Conservation (phyloP, 306 rosid genomes). For the Fragaria vesca region DNA sequence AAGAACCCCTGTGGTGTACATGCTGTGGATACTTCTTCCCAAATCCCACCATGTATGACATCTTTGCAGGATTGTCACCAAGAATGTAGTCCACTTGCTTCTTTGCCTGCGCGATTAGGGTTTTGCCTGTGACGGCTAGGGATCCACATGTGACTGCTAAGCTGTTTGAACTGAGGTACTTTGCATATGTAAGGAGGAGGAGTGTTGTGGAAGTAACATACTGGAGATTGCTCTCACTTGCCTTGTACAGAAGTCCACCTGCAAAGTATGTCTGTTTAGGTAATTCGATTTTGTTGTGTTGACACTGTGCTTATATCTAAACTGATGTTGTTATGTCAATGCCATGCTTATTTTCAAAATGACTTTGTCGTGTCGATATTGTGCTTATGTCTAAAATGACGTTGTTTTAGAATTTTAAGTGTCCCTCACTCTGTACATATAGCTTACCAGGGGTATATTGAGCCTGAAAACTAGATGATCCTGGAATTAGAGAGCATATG, state of each 20-base stretch:
- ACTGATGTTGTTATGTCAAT: background rate
- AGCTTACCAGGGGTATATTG: constrained; percentile 74
- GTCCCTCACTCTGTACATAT: background rate
- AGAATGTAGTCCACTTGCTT: constrained; percentile 81
- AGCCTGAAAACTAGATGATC: constrained; percentile 60
- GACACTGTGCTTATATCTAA: background rate
- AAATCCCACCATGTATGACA: constrained; percentile 85
- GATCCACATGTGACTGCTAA: constrained; percentile 45
- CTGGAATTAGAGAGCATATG: constrained; percentile 71
- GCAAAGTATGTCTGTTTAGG: constrained; percentile 3
- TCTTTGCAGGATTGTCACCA: constrained; percentile 66
- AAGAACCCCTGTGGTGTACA: constrained; percentile 80
- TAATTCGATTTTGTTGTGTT: background rate
- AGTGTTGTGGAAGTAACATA: constrained; percentile 68
- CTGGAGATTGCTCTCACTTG: constrained; percentile 80
- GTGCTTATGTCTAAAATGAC: background rate
- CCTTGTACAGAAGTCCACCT: constrained; percentile 77
- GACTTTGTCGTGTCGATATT: background rate
- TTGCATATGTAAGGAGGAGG: constrained; percentile 59
- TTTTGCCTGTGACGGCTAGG: constrained; percentile 41
- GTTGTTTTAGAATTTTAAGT: background rate
- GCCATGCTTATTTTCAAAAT: background rate
- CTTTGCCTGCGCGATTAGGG: constrained; percentile 50
- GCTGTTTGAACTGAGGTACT: constrained; percentile 46
- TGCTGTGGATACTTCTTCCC: constrained; percentile 63